Conservation (phyloP, 75 land plant species). For the Gnetum montanum region DNA sequence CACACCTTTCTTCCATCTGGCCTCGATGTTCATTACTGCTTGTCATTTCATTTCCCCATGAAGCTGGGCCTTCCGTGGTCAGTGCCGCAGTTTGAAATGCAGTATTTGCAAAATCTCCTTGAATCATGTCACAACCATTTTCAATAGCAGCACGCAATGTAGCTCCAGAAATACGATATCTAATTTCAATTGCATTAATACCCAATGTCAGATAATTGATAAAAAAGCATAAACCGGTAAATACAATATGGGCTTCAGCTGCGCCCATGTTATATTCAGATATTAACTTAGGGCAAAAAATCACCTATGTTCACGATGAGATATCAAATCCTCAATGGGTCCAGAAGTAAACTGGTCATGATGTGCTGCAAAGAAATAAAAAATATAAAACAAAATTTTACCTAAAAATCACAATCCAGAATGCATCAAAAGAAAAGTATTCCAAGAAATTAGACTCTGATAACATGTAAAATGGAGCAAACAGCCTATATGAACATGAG, state of each 20-base stretch:
- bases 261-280: background rate
- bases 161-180: constrained; percentile 97
- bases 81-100: background rate
- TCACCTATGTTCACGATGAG: constrained; percentile 98
- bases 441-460: too few species aligned
- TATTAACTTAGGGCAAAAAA: background rate
- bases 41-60: background rate
- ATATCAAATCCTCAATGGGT: constrained; percentile 94
- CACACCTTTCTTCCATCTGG: constrained; percentile 4
- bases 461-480: too few species aligned
- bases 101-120: constrained; percentile 27
- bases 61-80: background rate
- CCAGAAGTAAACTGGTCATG: constrained; percentile 96
- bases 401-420: too few species aligned
- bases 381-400: too few species aligned
- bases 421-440: too few species aligned
- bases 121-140: constrained; percentile 41
- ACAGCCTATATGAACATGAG: too few species aligned
- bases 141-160: constrained; percentile 92
- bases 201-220: background rate
- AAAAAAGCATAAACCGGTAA: background rate
- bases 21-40: constrained; percentile 1
- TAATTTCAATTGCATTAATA: too few species aligned
- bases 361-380: constrained; percentile 1
- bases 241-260: background rate